Evolutionary conservation across 805 yeast genomes (phyloP).

Genomic region (Candida nitratophila): DNA sequence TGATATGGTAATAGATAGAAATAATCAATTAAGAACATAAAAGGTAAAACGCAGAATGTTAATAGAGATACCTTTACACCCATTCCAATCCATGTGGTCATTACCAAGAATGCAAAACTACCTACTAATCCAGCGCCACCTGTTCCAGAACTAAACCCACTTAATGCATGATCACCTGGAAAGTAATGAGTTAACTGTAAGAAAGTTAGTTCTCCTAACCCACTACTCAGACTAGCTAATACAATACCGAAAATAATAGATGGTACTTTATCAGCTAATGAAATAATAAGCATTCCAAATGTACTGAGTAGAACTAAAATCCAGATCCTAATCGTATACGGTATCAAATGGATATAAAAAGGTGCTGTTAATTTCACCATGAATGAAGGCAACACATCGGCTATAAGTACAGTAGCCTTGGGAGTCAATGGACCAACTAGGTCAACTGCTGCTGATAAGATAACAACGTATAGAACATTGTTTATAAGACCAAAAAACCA

Average conservation of each 20-base stretch:
- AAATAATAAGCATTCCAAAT: conserved; percentile 68
- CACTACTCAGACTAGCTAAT: conserved; percentile 78
- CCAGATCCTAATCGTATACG: conserved; percentile 50
- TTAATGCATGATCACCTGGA: conserved; percentile 41
- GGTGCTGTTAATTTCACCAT: conserved; percentile 68
- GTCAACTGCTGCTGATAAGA: conserved; percentile 87
- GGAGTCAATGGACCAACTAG: conserved; percentile 80
- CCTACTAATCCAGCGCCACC: conserved; percentile 95
- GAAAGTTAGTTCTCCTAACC: conserved; percentile 87
- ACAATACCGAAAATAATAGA: conserved; percentile 59
- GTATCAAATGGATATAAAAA: conserved; percentile 61
- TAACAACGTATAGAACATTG: conserved; percentile 86
- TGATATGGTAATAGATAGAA: conserved; percentile 20
- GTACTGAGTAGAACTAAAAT: conserved; percentile 51
- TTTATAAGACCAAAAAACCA: conserved; percentile 83
- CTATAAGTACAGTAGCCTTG: conserved; percentile 76
- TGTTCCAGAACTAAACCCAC: conserved; percentile 91
- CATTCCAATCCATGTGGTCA: conserved; percentile 64
- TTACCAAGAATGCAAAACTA: conserved; percentile 57
- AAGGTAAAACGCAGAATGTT: conserved; percentile 39
- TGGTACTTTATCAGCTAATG: conserved; percentile 31
- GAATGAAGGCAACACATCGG: conserved; percentile 84
- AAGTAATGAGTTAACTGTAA: conserved; percentile 80
- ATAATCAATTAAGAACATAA: conserved; percentile 19
- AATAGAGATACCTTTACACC: conserved; percentile 49